Conservation (phyloP, 2,329 filamentous ascomycete species). For the Stromatinia cepivora region DNA sequence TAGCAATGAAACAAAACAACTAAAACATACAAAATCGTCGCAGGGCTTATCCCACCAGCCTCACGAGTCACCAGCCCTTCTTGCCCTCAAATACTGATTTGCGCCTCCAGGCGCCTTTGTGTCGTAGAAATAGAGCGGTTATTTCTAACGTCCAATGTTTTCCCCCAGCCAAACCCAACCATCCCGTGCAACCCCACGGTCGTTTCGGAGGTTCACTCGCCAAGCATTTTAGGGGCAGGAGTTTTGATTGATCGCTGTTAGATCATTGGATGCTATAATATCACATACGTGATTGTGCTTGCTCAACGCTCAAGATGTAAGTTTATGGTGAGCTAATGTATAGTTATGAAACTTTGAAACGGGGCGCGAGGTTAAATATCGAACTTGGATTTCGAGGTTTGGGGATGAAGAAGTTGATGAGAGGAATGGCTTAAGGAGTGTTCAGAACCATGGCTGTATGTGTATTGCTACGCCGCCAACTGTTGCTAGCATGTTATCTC, state of each 20-base stretch:
- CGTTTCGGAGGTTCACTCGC: not conserved
- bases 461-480: slow-evolving; percentile 14
- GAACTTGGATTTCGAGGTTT: not conserved
- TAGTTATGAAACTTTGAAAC: not conserved
- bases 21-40: not conserved
- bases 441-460: not conserved
- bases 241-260: not conserved
- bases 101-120: not conserved
- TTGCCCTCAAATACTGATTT: too few species aligned
- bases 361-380: not conserved
- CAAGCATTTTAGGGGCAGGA: not conserved
- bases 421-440: not conserved
- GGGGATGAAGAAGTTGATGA: not conserved
- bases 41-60: not conserved
- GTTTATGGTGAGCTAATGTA: slow-evolving; percentile 1
- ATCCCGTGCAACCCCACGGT: not conserved
- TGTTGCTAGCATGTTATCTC: not conserved
- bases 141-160: not conserved
- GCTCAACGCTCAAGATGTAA: not conserved
- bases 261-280: not conserved
- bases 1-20: not conserved
- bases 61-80: not conserved
- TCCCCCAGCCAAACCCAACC: not conserved
- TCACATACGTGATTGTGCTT: not conserved
- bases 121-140: not conserved